A percentile compares a stretch with the other conserved stretches of the same genome.
Evolutionary conservation across 495 filamentous ascomycete genomes (phyloP).

Genomic region (Penicillium tannophilum): DNA sequence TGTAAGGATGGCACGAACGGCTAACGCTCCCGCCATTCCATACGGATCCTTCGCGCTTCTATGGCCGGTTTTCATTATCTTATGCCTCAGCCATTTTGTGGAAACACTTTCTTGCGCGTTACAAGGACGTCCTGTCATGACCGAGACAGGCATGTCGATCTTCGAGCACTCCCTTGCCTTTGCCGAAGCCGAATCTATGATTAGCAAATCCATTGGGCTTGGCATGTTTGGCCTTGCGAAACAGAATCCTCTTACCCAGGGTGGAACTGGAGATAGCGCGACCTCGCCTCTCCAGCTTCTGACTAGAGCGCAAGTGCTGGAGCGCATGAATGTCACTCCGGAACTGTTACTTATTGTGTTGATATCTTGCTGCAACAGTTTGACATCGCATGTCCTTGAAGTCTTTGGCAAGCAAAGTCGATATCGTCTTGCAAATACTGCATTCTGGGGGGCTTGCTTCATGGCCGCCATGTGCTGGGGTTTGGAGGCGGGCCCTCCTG

Average conservation of each 20-base stretch:
- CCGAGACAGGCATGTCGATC: slow-evolving; percentile 94
- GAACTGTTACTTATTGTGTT: slow-evolving; percentile 85
- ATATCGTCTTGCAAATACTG: slow-evolving; percentile 80
- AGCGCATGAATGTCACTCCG: slow-evolving; percentile 77
- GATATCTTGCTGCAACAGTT: slow-evolving; percentile 84
- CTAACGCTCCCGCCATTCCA: slow-evolving; percentile 41
- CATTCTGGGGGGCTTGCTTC: slow-evolving; percentile 85
- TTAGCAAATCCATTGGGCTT: slow-evolving; percentile 73
- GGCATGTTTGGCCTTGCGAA: slow-evolving; percentile 60
- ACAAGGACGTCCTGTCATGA: slow-evolving; percentile 76
- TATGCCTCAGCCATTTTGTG: slow-evolving; percentile 84
- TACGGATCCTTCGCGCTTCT: slow-evolving; percentile 78
- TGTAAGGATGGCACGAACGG: slow-evolving; percentile 65
- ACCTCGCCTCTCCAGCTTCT: slow-evolving; percentile 40
- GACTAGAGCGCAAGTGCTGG: slow-evolving; percentile 48
- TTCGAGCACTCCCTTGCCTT: slow-evolving; percentile 97
- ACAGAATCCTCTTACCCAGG: slow-evolving; percentile 31
- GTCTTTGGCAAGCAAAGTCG: slow-evolving; percentile 75
- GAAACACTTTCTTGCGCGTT: slow-evolving; percentile 85
- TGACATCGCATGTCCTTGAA: slow-evolving; percentile 81
- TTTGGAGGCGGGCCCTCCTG: slow-evolving; percentile 57
- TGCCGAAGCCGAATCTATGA: slow-evolving; percentile 88
- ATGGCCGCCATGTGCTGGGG: slow-evolving; percentile 79
- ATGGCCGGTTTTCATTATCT: slow-evolving; percentile 83
- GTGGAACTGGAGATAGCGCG: slow-evolving; percentile 21